Conservation (phyloP, 208 protist genomes). For the Leishmania aethiopica region DNA sequence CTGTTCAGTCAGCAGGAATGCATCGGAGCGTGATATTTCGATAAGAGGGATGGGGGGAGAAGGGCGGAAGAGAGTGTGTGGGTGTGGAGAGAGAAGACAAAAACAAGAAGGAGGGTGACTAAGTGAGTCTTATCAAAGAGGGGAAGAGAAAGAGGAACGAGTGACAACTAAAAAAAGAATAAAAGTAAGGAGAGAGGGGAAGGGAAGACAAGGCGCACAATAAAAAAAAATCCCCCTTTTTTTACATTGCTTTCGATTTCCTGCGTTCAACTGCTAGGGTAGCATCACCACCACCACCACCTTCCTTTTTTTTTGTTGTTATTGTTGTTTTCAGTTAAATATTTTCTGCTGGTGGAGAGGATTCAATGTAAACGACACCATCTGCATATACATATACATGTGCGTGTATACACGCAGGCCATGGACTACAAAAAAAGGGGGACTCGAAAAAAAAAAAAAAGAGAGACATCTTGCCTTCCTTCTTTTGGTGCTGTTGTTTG, state of each 20-base stretch:
- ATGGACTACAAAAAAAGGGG: background rate
- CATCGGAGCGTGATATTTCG: too few species aligned
- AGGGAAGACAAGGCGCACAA: background rate
- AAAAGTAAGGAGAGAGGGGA: background rate
- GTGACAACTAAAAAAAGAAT: background rate
- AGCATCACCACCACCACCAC: too few species aligned
- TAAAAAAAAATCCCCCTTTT: too few species aligned
- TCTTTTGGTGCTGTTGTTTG: background rate
- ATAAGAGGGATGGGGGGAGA: background rate
- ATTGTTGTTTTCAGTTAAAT: background rate
- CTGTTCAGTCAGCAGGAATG: background rate
- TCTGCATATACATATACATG: background rate
- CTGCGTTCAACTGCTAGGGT: too few species aligned
- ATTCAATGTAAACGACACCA: background rate
- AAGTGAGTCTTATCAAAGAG: too few species aligned
- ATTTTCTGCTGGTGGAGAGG: background rate
- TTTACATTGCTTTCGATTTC: too few species aligned
- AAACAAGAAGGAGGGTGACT: background rate
- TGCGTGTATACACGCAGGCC: background rate
- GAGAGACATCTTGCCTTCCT: too few species aligned
- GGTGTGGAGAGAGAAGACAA: background rate
- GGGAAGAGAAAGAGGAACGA: constrained; percentile 1
- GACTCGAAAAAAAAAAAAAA: background rate
- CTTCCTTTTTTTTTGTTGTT: background rate
- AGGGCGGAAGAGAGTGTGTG: background rate